These are phyloP conservation scores for Calonectria pauciramosa DNA, from an alignment of 2,329 filamentous ascomycete species.

Conservation along the genomic window DNA sequence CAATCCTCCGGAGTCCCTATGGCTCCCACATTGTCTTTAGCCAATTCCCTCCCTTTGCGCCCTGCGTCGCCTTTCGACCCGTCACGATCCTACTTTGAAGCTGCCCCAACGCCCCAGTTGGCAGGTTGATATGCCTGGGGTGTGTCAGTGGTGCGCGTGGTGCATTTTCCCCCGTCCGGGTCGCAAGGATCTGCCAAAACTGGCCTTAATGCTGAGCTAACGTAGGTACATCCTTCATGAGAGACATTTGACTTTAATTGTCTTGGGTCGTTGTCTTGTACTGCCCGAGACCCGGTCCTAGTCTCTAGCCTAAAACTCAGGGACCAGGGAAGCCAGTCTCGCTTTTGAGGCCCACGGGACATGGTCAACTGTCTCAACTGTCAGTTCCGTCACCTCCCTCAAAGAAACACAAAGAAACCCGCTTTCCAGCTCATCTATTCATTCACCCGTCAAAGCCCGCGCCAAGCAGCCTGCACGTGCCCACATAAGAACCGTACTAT, in stretches of 20 bases:
- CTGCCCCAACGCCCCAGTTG: neutral
- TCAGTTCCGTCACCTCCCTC: neutral
- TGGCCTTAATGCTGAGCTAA: slow-evolving; percentile 17
- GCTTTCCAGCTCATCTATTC: neutral
- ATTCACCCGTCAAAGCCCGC: neutral
- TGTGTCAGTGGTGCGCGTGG: neutral
- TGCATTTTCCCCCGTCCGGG: neutral
- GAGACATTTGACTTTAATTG: slow-evolving; percentile 9
- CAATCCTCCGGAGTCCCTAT: neutral
- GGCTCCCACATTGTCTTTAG: neutral
- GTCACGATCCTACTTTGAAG: neutral
- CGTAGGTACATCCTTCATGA: slow-evolving; percentile 13
- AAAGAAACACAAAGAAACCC: neutral
- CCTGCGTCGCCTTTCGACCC: neutral
- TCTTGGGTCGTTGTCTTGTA: slow-evolving; percentile 11
- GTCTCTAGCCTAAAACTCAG: neutral
- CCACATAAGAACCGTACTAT: neutral
- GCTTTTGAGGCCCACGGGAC: neutral
- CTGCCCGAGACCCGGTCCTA: slow-evolving; percentile 8
- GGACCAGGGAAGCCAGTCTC: slow-evolving; percentile 5
- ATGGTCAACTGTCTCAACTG: neutral
- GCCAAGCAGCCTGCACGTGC: neutral
- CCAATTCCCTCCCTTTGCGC: neutral
- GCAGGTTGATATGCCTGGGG: neutral
- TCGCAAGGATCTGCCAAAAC: neutral